phyloP scores from a whole-genome alignment of 139 green algal genomes.

The Picochlorum sp. region DNA sequence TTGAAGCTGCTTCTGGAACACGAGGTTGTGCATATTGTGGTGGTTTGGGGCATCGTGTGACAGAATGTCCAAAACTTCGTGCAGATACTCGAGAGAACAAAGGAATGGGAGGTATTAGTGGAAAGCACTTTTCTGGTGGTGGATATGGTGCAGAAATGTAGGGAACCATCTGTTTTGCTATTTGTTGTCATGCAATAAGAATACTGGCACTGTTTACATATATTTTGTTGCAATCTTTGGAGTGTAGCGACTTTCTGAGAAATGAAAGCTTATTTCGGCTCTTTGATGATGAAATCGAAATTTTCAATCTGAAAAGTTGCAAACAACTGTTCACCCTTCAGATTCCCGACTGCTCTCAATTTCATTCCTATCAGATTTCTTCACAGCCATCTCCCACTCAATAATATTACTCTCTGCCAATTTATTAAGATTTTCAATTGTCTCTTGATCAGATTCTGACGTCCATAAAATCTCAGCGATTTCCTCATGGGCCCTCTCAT shows the following conservation, averaged over 20 bases:
- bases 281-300: no score
- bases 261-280: background rate
- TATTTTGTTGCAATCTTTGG: no score
- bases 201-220: no score
- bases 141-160: slow-evolving; percentile 79
- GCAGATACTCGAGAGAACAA: slow-evolving; percentile 55
- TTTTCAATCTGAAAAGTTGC: background rate
- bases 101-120: slow-evolving; percentile 50
- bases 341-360: slow-evolving; percentile 2
- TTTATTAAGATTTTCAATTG: slow-evolving; percentile 21
- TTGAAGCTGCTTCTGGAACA: slow-evolving; percentile 56
- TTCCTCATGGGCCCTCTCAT: slow-evolving; percentile 34
- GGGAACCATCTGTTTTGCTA: no score
- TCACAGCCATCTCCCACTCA: slow-evolving; percentile 41
- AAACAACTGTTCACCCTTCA: slow-evolving; percentile 7
- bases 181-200: no score
- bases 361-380: slow-evolving; percentile 5
- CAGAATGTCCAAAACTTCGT: slow-evolving; percentile 88
- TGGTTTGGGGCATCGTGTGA: slow-evolving; percentile 92
- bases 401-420: slow-evolving; percentile 29
- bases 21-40: slow-evolving; percentile 94
- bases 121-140: slow-evolving; percentile 51
- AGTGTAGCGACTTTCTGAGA: no score
- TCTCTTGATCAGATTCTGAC: slow-evolving; percentile 32
- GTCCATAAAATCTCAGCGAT: slow-evolving; percentile 64